Conservation (phyloP, 176 grass and related monocot species). For the Oryza meridionalis region DNA sequence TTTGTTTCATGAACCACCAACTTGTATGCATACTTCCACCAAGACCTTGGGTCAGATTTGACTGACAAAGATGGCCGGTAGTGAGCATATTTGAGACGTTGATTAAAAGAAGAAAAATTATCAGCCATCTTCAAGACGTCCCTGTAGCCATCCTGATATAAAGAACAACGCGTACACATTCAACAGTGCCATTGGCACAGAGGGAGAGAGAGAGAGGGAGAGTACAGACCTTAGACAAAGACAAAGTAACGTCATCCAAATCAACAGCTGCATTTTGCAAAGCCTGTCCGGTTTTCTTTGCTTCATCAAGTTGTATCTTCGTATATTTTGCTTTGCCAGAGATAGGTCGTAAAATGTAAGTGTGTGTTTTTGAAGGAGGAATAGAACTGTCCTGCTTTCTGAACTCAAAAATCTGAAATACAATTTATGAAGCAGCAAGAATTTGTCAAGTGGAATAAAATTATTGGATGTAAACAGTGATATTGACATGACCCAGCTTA, state of each 20-base stretch:
- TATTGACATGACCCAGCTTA: slow-evolving; percentile 2
- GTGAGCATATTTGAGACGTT: slow-evolving; percentile 91
- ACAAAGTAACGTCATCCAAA: slow-evolving; percentile 94
- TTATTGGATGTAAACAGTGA: slow-evolving; percentile 16
- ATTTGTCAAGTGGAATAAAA: slow-evolving; percentile 27
- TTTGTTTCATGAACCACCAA: slow-evolving; percentile 82
- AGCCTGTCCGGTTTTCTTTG: slow-evolving; percentile 80
- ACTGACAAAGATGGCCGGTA: slow-evolving; percentile 74
- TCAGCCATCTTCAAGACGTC: slow-evolving; percentile 97
- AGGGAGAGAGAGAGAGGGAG: background rate
- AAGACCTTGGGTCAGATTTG: slow-evolving; percentile 76
- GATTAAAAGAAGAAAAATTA: slow-evolving; percentile 97
- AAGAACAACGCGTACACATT: slow-evolving; percentile 30
- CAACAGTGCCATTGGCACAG: slow-evolving; percentile 12
- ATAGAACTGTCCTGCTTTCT: slow-evolving; percentile 43
- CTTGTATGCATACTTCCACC: slow-evolving; percentile 93
- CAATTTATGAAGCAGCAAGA: slow-evolving; percentile 28
- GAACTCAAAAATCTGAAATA: slow-evolving; percentile 86
- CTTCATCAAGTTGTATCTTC: slow-evolving; percentile 72
- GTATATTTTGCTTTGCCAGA: slow-evolving; percentile 94
- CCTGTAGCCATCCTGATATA: slow-evolving; percentile 79
- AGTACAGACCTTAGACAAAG: slow-evolving; percentile 77
- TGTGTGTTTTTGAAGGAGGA: slow-evolving; percentile 57
- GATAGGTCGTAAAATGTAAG: slow-evolving; percentile 82
- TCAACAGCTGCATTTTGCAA: slow-evolving; percentile 91